Evolutionary conservation across 768 basidiomycete species (phyloP), one percentile per base, ranked within the genome.

Genomic region (Tephrocybe sp.): DNA sequence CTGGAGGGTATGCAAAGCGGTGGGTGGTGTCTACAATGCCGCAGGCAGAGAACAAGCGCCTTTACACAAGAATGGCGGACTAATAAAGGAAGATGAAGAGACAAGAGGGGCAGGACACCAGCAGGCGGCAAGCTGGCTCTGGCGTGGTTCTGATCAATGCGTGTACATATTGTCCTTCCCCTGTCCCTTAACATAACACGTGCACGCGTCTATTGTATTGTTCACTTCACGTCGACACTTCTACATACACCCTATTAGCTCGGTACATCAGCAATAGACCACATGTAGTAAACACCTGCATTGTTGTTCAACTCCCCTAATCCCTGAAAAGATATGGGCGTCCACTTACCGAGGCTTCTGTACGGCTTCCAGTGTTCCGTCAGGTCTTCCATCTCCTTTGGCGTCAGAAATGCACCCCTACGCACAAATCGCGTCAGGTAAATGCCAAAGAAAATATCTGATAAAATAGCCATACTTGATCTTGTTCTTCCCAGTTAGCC

Each of bases 281-380:
- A 94, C 89, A 92, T 93, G 68, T 90, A 92, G 67, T 87, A 92
- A 20, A 90, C 86, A 45, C 80, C 86, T 88, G 56, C 41, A 40
- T 36, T 8, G 34, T 43, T 30, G n/a, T 42, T 52, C 38, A 52
- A 38, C 24, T 11, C 36, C 12, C 30, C 38, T 14, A 21, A n/a
- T 39, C 20, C 17, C 12, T 10, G 28, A 20, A 12, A 10, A n/a
- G 36, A 21, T 33, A 9, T 14, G 15, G 15, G 15, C 9, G n/a
- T 26, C n/a, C 9, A 66, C 80, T 52, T 59, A 87, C 88, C 92
- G 25, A 94, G 54, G 60, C 88, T 90, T 58, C 91, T 73, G 63
- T 90, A 95, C 3, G 93, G 93, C 58, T 73, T 79, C 93, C 93
- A 95, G 24, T 69, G 59, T 45, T 81, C 81, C 3, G 91, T 90